Evolutionary conservation across 1,139 yeast species (phyloP), one percentile per base, ranked within the genome.

Genomic region (Hansenula lynferdii): DNA sequence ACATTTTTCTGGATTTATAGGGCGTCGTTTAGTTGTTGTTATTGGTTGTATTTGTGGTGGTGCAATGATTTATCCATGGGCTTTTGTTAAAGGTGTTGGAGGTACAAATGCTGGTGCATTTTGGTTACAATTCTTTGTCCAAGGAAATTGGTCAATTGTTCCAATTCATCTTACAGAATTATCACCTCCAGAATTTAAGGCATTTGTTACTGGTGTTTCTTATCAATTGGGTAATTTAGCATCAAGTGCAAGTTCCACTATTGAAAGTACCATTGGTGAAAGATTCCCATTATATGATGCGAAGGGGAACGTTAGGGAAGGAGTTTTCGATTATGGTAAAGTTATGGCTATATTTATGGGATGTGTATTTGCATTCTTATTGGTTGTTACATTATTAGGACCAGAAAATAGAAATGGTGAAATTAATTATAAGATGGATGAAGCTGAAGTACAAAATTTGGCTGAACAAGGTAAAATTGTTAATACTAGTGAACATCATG

Each of bases 131-230:
- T 77, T 80, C 54, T 79, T 79, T 50, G 92, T 85, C 36, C 95
- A 85, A 61, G 95, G 95, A 48, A 84, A 87, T 16, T 86, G 95
- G 89, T 94, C 95, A 51, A 85, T 84, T 33, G 72, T 83, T 48
- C 95, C 95, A 40, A 75, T 83, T 47, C 87, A 84, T 59, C 67
- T 85, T 37, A 70, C 85, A 3, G 95, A 85, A 61, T 69, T 85
- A 47, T 75, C 92, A n/a, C 82, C 82, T 34, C 92, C 90, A 19
- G 80, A 81, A 49, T 81, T 80, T 63, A 72, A 85, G 57, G 70
- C 90, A 3, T 79, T 84, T 49, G 80, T 82, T 37, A 77, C 76
- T 35, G 95, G 95, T 56, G 73, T 77, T 38, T 70, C 89, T 21
- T 85, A 85, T 56, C 95, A 85, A 62, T 71, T 85, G 52, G 95